Evolutionary conservation across 768 basidiomycete species (phyloP).

Genomic region (Suillus brevipes): DNA sequence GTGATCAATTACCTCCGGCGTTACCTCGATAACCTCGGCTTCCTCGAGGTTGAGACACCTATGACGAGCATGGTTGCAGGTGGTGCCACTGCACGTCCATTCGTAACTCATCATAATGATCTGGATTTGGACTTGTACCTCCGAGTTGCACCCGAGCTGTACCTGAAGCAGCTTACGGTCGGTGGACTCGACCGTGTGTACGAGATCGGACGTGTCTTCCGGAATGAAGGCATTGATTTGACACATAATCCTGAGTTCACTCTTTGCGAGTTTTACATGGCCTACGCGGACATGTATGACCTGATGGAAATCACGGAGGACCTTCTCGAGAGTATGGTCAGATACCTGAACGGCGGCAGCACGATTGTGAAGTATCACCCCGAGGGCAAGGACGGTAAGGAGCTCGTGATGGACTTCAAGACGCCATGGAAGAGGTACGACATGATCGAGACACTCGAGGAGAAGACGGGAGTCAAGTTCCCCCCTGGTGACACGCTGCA

Average conservation of each 20-base stretch:
- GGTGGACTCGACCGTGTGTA: constrained; percentile 98
- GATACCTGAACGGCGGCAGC: constrained; percentile 76
- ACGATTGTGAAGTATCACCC: constrained; percentile 87
- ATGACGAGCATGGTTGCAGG: constrained; percentile 97
- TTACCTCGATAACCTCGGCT: constrained; percentile 87
- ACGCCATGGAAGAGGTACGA: constrained; percentile 98
- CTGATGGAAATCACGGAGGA: constrained; percentile 96
- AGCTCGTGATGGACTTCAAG: constrained; percentile 81
- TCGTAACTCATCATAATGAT: constrained; percentile 98
- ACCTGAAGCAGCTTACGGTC: constrained; percentile 95
- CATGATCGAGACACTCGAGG: constrained; percentile 96
- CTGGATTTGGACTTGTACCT: constrained; percentile 95
- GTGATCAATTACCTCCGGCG: constrained; percentile 93
- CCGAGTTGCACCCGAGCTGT: constrained; percentile 96
- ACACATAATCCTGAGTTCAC: constrained; percentile 99
- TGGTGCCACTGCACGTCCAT: constrained; percentile 98
- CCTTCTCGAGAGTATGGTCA: constrained; percentile 89
- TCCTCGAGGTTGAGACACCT: constrained; percentile 98
- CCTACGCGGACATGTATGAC: constrained; percentile 99
- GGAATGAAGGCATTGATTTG: constrained; percentile 97
- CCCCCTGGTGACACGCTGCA: constrained; percentile 90
- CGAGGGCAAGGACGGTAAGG: constrained; percentile 84
- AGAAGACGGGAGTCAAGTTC: constrained; percentile 90
- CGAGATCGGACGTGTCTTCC: constrained; percentile 97
- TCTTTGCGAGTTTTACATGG: constrained; percentile 99